Conservation (phyloP, 805 yeast genomes). For the Candida chilensis region DNA sequence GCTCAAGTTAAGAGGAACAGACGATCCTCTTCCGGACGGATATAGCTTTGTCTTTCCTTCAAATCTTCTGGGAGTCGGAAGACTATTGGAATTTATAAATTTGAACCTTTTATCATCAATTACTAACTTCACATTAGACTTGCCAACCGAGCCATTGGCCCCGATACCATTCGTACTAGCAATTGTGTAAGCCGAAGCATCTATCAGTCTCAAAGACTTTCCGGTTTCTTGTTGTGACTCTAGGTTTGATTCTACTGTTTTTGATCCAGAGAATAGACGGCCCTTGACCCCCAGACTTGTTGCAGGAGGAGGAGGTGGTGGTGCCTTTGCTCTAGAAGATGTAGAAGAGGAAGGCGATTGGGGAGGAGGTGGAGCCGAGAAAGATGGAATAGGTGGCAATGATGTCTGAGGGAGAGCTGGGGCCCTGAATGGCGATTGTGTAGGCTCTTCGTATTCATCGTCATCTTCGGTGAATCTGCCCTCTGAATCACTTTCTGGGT, state of each 20-base stretch:
- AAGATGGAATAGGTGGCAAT: no score
- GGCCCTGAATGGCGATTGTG: conserved; percentile 1
- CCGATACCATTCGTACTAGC: conserved; percentile 16
- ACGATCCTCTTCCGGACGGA: conserved; percentile 92
- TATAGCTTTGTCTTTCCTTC: conserved; percentile 67
- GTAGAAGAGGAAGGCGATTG: conserved; percentile 7
- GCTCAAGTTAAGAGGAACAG: conserved; percentile 72
- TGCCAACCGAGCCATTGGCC: conserved; percentile 6
- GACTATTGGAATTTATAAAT: conserved; percentile 54
- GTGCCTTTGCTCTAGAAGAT: conserved; percentile 11
- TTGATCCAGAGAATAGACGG: no score
- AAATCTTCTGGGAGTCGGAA: conserved; percentile 85
- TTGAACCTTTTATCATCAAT: conserved; percentile 68
- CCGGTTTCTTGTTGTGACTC: conserved; percentile 38
- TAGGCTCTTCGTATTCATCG: background rate
- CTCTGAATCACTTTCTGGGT: conserved; percentile 3
- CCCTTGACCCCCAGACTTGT: no score
- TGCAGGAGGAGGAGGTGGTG: conserved; percentile 25
- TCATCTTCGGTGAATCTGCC: conserved; percentile 3
- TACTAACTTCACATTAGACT: conserved; percentile 15
- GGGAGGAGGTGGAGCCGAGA: conserved; percentile 8
- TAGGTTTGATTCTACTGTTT: no score
- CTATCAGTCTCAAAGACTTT: conserved; percentile 45
- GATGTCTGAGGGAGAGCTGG: conserved; percentile 1
- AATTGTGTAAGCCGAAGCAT: conserved; percentile 60